Evolutionary conservation across 345 rosid species (phyloP).

Genomic region (Melastoma malabathricum): DNA sequence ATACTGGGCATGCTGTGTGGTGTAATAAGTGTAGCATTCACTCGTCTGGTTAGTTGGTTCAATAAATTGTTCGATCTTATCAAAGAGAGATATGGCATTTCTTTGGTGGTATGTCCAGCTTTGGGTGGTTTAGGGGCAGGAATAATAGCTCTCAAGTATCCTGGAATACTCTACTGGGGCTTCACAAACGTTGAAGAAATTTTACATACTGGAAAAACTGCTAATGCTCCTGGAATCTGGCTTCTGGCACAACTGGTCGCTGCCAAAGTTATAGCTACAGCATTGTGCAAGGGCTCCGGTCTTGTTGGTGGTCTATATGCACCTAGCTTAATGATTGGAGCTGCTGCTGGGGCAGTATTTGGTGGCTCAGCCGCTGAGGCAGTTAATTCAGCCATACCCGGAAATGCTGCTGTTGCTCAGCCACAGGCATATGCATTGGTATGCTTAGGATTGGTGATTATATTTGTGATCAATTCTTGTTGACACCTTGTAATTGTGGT

Average conservation of each 20-base stretch:
- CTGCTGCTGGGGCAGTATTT: constrained; percentile 96
- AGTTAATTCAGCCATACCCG: constrained; percentile 85
- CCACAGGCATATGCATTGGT: constrained; percentile 99
- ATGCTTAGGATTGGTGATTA: constrained; percentile 4
- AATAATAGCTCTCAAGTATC: constrained; percentile 87
- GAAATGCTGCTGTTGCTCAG: constrained; percentile 94
- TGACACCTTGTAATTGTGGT: neutral
- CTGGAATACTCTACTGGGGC: constrained; percentile 96
- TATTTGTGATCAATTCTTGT: neutral
- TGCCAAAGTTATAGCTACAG: constrained; percentile 93
- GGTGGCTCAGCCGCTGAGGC: constrained; percentile 92
- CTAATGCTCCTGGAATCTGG: constrained; percentile 98
- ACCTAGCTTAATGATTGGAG: constrained; percentile 98
- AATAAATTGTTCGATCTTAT: constrained; percentile 56
- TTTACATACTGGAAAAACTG: constrained; percentile 87
- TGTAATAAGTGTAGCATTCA: constrained; percentile 78
- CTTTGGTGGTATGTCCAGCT: constrained; percentile 89
- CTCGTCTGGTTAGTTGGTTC: constrained; percentile 85
- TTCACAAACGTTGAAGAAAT: constrained; percentile 98
- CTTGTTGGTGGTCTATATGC: constrained; percentile 98
- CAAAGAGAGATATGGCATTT: constrained; percentile 72
- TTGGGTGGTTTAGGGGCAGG: constrained; percentile 98
- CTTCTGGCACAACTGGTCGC: constrained; percentile 78
- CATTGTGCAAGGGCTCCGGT: constrained; percentile 93
- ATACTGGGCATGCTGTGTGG: constrained; percentile 98